Conservation (phyloP, 78 protist genomes). For the Planoprotostelium fungivorum region DNA sequence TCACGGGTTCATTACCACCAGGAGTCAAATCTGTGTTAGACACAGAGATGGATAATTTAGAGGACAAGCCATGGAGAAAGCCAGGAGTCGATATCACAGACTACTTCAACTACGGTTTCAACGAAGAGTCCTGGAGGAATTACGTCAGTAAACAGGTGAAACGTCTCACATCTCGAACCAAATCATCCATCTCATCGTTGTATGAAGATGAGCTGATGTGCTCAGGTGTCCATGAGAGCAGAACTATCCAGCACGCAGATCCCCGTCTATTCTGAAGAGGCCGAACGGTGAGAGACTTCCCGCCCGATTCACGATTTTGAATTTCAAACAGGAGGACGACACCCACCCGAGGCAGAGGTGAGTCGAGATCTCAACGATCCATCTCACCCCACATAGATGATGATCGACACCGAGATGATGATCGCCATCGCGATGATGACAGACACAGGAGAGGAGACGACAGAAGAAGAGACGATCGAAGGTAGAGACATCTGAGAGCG, state of each 20-base stretch:
- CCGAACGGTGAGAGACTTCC: not conserved
- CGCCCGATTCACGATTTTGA: not conserved
- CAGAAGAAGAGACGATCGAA: no score
- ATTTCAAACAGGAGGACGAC: not conserved
- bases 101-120: slow-evolving; percentile 73
- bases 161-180: not conserved
- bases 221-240: not conserved
- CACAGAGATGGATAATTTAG: slow-evolving; percentile 16
- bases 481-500: no score
- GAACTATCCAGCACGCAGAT: not conserved
- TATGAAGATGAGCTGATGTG: not conserved
- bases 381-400: not conserved
- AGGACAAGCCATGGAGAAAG: slow-evolving; percentile 43
- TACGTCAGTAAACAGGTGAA: slow-evolving; percentile 24
- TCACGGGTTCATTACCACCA: not conserved
- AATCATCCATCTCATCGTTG: not conserved
- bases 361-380: not conserved
- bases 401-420: not conserved
- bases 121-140: slow-evolving; percentile 31
- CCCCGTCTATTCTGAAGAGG: not conserved
- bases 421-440: not conserved
- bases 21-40: slow-evolving; percentile 1
- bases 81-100: slow-evolving; percentile 41
- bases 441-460: not conserved
- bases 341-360: not conserved